A percentile compares a stretch with the other conserved stretches of the same genome.
phyloP scores from a whole-genome alignment of 2,329 filamentous ascomycete species.

The Alternaria sp. region DNA sequence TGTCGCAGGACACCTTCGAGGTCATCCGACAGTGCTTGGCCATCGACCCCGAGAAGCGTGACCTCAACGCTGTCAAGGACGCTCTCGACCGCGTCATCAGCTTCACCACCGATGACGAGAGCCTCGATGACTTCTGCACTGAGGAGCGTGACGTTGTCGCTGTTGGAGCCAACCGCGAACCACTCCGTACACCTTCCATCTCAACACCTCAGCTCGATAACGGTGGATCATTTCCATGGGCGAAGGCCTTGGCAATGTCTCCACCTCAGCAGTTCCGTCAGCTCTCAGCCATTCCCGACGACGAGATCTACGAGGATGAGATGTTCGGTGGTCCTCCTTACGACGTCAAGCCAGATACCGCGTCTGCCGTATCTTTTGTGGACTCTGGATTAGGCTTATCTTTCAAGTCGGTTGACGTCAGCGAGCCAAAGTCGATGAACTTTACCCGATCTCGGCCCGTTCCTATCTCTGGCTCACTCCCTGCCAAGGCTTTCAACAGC shows the following conservation, averaged over 20 bases:
- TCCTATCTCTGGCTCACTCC: constrained; percentile 81
- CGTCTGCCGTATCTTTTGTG: constrained; percentile 82
- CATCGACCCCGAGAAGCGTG: constrained; percentile 88
- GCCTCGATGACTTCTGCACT: constrained; percentile 90
- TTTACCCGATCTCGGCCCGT: constrained; percentile 73
- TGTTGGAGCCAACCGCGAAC: constrained; percentile 87
- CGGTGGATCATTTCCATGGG: constrained; percentile 89
- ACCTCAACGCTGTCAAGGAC: constrained; percentile 77
- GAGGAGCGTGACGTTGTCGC: constrained; percentile 79
- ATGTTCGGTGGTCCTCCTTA: constrained; percentile 85
- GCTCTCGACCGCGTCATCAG: constrained; percentile 81
- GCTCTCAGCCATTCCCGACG: constrained; percentile 83
- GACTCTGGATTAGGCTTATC: constrained; percentile 84
- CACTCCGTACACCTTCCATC: constrained; percentile 92
- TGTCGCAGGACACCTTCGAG: constrained; percentile 98
- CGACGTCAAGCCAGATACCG: constrained; percentile 76
- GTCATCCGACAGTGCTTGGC: constrained; percentile 91
- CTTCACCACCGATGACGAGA: constrained; percentile 94
- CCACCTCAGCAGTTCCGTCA: constrained; percentile 77
- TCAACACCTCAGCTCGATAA: constrained; percentile 83
- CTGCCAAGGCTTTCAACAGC: constrained; percentile 69
- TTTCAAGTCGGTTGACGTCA: constrained; percentile 70
- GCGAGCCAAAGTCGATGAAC: constrained; percentile 56
- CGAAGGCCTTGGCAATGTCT: constrained; percentile 83
- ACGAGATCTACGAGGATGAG: constrained; percentile 82